These are phyloP conservation scores for Fraxinus pennsylvanica DNA, from an alignment of 257 asterid species.

Conservation along the genomic window DNA sequence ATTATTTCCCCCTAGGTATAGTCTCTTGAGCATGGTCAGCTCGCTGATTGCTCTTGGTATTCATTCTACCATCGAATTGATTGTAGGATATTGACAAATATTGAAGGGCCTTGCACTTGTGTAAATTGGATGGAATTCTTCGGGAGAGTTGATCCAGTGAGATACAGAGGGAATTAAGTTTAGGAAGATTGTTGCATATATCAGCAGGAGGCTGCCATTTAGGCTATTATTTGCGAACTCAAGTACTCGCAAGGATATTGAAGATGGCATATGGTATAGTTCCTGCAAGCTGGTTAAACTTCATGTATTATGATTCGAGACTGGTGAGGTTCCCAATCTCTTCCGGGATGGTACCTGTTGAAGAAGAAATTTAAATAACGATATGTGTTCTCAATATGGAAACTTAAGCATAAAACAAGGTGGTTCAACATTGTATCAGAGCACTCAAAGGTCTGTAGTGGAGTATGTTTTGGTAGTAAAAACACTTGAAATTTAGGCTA, in stretches of 20 bases:
- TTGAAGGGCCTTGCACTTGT: conserved; percentile 37
- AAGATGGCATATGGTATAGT: conserved; percentile 32
- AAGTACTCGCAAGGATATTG: conserved; percentile 23
- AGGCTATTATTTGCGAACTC: conserved; percentile 33
- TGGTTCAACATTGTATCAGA: too few relatives aligned
- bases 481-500: too few relatives aligned
- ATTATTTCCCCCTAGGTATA: conserved; percentile 15
- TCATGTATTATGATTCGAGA: conserved; percentile 24
- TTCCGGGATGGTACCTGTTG: conserved; percentile 34
- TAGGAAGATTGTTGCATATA: conserved; percentile 19
- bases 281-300: conserved; percentile 29
- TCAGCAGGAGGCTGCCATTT: conserved; percentile 28
- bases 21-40: conserved; percentile 15
- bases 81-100: conserved; percentile 30
- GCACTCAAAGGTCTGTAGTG: too few relatives aligned
- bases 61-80: conserved; percentile 35
- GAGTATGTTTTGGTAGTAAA: too few relatives aligned
- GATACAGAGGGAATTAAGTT: conserved; percentile 7
- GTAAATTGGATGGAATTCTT: conserved; percentile 26
- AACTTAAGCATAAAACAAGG: too few relatives aligned
- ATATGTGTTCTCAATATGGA: too few relatives aligned
- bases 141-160: conserved; percentile 38
- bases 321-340: conserved; percentile 34
- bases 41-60: conserved; percentile 28
- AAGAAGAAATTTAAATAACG: background rate